Evolutionary conservation across 2,329 filamentous ascomycete species (phyloP).

Genomic region (Sporothrix sp.): DNA sequence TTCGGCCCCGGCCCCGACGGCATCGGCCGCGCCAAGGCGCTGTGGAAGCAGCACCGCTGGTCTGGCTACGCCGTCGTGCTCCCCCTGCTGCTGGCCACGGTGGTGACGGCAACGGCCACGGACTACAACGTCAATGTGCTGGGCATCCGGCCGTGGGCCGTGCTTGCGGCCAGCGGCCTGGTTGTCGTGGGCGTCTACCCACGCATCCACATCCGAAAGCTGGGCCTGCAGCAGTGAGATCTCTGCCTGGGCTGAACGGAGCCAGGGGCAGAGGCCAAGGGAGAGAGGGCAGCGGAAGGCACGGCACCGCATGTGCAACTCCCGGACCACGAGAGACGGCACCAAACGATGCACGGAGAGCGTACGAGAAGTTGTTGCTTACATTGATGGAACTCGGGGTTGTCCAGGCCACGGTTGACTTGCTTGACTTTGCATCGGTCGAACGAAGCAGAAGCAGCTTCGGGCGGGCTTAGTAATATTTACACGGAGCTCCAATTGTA

Average conservation of each 20-base stretch:
- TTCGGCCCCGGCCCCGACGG: constrained; percentile 72
- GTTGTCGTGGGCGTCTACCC: constrained; percentile 64
- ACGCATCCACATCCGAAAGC: constrained; percentile 72
- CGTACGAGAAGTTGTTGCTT: too few relatives aligned
- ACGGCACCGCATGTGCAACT: too few relatives aligned
- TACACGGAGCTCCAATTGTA: too few relatives aligned
- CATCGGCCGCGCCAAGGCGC: constrained; percentile 63
- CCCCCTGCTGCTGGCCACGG: constrained; percentile 58
- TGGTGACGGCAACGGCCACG: constrained; percentile 67
- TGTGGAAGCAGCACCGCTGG: constrained; percentile 85
- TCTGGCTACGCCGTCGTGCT: constrained; percentile 60
- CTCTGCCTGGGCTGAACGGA: background rate
- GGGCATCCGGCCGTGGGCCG: constrained; percentile 66
- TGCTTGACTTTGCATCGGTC: too few relatives aligned
- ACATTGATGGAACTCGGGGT: too few relatives aligned
- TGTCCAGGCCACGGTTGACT: too few relatives aligned
- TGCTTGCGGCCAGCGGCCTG: constrained; percentile 55
- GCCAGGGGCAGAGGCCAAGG: background rate
- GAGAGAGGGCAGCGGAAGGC: background rate
- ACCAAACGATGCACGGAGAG: too few relatives aligned
- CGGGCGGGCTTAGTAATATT: too few relatives aligned
- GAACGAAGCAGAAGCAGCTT: too few relatives aligned
- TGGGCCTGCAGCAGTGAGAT: constrained; percentile 42
- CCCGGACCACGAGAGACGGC: too few relatives aligned
- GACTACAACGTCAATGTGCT: constrained; percentile 60